Evolutionary conservation across 2,329 filamentous ascomycete species (phyloP).

Genomic region (Pseudogymnoascus sp.): DNA sequence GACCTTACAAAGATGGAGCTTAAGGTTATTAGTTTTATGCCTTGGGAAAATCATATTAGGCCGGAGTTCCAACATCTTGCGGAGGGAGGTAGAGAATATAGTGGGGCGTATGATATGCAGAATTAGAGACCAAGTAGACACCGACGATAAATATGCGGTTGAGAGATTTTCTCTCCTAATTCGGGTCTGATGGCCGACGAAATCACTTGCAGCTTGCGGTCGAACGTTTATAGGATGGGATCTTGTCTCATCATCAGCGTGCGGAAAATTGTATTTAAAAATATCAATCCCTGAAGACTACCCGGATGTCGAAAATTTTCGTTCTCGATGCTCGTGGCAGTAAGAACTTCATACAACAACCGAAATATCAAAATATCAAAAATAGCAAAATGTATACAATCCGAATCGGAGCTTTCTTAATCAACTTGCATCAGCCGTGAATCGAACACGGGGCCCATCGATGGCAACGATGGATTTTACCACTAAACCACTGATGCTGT

Average conservation of each 20-base stretch:
- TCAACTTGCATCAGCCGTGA: conserved; percentile 18
- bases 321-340: neutral
- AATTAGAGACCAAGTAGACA: neutral
- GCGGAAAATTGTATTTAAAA: neutral
- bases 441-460: conserved; percentile 32
- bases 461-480: conserved; percentile 32
- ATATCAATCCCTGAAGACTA: neutral
- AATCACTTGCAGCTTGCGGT: neutral
- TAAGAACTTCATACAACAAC: neutral
- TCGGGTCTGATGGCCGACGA: neutral
- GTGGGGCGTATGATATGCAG: neutral
- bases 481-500: conserved; percentile 5
- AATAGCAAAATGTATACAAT: neutral
- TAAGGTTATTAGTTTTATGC: neutral
- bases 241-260: neutral
- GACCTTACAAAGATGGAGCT: neutral
- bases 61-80: neutral
- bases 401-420: neutral
- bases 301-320: neutral
- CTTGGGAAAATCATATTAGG: neutral
- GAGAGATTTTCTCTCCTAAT: neutral
- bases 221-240: neutral
- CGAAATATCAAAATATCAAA: neutral
- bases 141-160: neutral
- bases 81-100: neutral